A percentile compares a stretch with the other conserved stretches of the same genome.
These are phyloP conservation scores for Lasiodiplodia gonubiensis DNA, from an alignment of 2,329 filamentous ascomycete genomes.

Conservation along the genomic window DNA sequence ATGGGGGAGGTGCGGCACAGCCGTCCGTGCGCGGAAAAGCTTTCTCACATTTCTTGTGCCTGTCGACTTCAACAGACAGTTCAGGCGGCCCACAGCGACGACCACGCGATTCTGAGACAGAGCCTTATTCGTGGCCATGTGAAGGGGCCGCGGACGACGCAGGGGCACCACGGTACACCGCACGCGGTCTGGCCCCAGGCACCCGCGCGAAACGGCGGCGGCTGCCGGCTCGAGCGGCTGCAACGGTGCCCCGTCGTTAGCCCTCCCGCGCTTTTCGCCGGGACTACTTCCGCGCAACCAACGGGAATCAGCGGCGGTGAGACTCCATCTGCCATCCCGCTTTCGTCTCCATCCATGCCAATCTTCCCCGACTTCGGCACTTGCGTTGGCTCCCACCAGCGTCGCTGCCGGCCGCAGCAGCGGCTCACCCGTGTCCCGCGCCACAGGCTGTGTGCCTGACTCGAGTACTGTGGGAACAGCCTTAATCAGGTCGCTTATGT, in stretches of 20 bases:
- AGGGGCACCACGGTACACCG: background rate
- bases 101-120: background rate
- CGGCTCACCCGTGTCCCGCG: background rate
- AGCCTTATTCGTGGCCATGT: background rate
- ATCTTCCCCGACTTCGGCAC: background rate
- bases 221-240: background rate
- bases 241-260: background rate
- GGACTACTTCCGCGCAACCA: background rate
- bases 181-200: background rate
- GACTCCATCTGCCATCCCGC: background rate
- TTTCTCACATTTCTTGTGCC: background rate
- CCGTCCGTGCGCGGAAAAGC: background rate
- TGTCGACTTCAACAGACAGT: background rate
- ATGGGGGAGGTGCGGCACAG: slow-evolving; percentile 14
- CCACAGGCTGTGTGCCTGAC: background rate
- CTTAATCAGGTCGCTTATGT: background rate
- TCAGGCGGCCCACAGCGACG: background rate
- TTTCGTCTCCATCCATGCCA: background rate
- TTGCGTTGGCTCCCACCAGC: too few species aligned
- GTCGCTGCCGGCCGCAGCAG: background rate
- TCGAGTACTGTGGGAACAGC: background rate
- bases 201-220: background rate
- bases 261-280: background rate
- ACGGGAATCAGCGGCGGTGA: background rate
- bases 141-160: background rate